Evolutionary conservation across 73 alveolate genomes (phyloP).

Genomic region (Effrenium voratum): DNA sequence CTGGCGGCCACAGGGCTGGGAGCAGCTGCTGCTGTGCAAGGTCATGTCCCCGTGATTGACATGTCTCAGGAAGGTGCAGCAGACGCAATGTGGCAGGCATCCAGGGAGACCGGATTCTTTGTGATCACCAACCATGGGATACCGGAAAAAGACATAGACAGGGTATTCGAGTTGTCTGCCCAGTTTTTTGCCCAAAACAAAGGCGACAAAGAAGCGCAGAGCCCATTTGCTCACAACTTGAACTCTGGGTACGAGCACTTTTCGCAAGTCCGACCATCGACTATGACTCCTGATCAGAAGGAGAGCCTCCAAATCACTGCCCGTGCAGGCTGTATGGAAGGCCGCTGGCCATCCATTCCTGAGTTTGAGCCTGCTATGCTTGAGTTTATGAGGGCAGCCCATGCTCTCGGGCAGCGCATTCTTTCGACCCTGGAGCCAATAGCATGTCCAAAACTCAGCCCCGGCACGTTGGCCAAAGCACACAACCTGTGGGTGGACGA

Average conservation of each 20-base stretch:
- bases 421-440: constrained; percentile 53
- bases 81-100: constrained; percentile 46
- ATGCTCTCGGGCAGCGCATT: constrained; percentile 53
- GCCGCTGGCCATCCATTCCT: constrained; percentile 82
- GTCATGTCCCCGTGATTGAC: constrained; percentile 47
- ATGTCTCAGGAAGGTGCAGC: background rate
- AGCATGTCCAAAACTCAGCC: constrained; percentile 51
- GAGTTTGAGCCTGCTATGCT: constrained; percentile 6
- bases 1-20: background rate
- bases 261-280: constrained; percentile 77
- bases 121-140: constrained; percentile 52
- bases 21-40: background rate
- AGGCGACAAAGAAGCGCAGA: constrained; percentile 10
- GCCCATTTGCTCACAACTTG: constrained; percentile 54
- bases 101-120: constrained; percentile 22
- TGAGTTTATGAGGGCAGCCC: constrained; percentile 11
- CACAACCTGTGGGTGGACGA: constrained; percentile 86
- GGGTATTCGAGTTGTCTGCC: constrained; percentile 9
- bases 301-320: constrained; percentile 89
- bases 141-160: constrained; percentile 25
- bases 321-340: constrained; percentile 81
- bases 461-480: constrained; percentile 57
- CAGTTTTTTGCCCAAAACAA: background rate
- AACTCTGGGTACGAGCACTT: constrained; percentile 77
- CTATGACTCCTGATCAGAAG: constrained; percentile 67